These are phyloP conservation scores for Pseudogymnoascus sp. DNA, from an alignment of 2,329 filamentous ascomycete species.

Conservation along the genomic window DNA sequence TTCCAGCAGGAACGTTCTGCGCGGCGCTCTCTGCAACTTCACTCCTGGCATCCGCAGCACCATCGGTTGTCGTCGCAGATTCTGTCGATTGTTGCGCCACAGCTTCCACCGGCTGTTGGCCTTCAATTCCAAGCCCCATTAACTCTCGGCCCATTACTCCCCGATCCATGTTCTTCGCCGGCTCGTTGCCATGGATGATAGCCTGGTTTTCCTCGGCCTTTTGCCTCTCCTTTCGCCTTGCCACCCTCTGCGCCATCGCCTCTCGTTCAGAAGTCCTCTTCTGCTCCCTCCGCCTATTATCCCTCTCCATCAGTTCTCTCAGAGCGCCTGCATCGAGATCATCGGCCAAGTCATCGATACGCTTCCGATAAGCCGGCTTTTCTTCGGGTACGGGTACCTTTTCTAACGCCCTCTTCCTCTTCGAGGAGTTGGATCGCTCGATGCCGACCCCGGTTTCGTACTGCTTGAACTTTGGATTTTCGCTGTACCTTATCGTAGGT, in stretches of 20 bases:
- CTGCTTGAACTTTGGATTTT: conserved; percentile 52
- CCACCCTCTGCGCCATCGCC: conserved; percentile 56
- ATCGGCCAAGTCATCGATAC: conserved; percentile 69
- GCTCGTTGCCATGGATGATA: conserved; percentile 42
- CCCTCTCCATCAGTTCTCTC: conserved; percentile 83
- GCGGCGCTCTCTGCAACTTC: conserved; percentile 18
- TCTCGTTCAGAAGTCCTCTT: conserved; percentile 64
- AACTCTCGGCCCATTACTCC: conserved; percentile 54
- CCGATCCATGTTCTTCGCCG: conserved; percentile 50
- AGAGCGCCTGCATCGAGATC: conserved; percentile 78
- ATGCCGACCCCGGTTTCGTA: conserved; percentile 35
- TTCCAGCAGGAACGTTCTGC: conserved; percentile 12
- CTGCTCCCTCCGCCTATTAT: conserved; percentile 70
- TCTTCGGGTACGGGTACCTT: conserved; percentile 53
- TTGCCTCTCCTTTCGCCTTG: conserved; percentile 61
- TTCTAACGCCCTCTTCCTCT: conserved; percentile 39
- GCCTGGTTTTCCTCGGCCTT: conserved; percentile 50
- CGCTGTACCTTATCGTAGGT: conserved; percentile 71
- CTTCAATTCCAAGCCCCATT: conserved; percentile 50
- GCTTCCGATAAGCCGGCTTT: conserved; percentile 51
- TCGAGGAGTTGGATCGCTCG: conserved; percentile 36
- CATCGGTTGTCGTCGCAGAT: not conserved
- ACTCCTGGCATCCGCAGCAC: conserved; percentile 20
- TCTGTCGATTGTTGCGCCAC: conserved; percentile 11
- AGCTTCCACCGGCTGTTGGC: not conserved